Conservation (phyloP, 768 basidiomycete genomes). For the Pleurotus ostreatus region DNA sequence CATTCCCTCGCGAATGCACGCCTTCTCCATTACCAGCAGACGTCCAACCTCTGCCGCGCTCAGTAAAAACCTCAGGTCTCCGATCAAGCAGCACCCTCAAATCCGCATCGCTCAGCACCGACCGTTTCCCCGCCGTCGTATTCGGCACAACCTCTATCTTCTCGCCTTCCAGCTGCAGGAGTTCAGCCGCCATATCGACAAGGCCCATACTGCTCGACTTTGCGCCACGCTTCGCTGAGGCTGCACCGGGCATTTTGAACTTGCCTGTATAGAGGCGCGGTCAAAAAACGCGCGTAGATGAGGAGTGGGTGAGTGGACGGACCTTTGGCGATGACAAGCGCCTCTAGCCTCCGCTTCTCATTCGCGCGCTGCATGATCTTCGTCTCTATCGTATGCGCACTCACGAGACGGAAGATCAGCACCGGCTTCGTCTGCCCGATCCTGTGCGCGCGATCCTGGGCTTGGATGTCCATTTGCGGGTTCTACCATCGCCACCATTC, state of each 20-base stretch:
- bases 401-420: slow-evolving; percentile 83
- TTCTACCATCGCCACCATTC: slow-evolving; percentile 42
- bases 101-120: slow-evolving; percentile 79
- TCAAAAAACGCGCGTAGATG: neutral
- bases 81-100: slow-evolving; percentile 80
- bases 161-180: slow-evolving; percentile 82
- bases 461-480: slow-evolving; percentile 96
- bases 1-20: slow-evolving; percentile 16
- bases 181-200: slow-evolving; percentile 74
- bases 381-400: slow-evolving; percentile 86
- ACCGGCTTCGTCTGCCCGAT: slow-evolving; percentile 94
- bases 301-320: slow-evolving; percentile 6
- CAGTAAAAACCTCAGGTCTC: slow-evolving; percentile 65
- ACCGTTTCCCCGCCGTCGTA: slow-evolving; percentile 62
- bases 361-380: slow-evolving; percentile 86
- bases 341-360: slow-evolving; percentile 88
- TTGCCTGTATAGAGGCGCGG: slow-evolving; percentile 47
- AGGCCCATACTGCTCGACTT: slow-evolving; percentile 54
- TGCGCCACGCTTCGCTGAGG: slow-evolving; percentile 28
- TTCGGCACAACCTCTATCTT: slow-evolving; percentile 83
- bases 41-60: slow-evolving; percentile 72
- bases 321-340: slow-evolving; percentile 93
- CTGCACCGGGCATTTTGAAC: slow-evolving; percentile 71
- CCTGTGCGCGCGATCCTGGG: slow-evolving; percentile 92
- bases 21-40: slow-evolving; percentile 28